Evolutionary conservation across 73 alveolate species (phyloP), one percentile per base, ranked within the genome.

Genomic region (Paramecium biaurelia): DNA sequence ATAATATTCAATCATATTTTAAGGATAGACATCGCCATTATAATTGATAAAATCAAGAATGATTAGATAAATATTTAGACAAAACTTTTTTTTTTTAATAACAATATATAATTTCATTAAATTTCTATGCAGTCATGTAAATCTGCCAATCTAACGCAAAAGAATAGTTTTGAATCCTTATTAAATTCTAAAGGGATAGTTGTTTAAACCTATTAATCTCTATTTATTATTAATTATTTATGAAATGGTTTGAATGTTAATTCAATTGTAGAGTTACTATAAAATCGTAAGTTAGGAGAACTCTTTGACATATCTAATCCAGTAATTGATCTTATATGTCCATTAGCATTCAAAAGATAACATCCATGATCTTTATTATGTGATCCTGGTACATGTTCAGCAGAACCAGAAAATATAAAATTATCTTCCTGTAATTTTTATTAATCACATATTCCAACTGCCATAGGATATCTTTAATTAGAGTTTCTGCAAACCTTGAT

Each of bases 321-420:
- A 72, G 23, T 72, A 35, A 35, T 35, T 6, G 86, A 72, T 72
- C 86, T 72, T 9, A 72, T 72, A 35, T 34, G 14, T 12, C 86
- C 86, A 37, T 72, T 72, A 12, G 86, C 26, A 72, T 72, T 72
- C n/a, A 72, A 37, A 14, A 72, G 26, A 37, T 72, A 72, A 15
- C 59, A 35, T 34, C 86, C 86, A 72, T 72, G 86, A 72, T 72
- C 63, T 72, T 72, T 35, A n/a, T 72, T 72, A 21, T 38, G 35
- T 38, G 86, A 38, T 34, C 67, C 86, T 9, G 86, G n/a, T 15
- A 72, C 58, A 72, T 72, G 86, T 72, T 72, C 86, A 72, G 86
- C 86, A 11, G 32, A 72, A 30, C 86, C 86, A 35, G 56, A 72
- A 72, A 72, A 72, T 21, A 72, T 72, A 38, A 34, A 72, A 21